These are phyloP conservation scores for Ophiostoma australiae DNA, from an alignment of 2,329 filamentous ascomycete genomes.

Conservation along the genomic window DNA sequence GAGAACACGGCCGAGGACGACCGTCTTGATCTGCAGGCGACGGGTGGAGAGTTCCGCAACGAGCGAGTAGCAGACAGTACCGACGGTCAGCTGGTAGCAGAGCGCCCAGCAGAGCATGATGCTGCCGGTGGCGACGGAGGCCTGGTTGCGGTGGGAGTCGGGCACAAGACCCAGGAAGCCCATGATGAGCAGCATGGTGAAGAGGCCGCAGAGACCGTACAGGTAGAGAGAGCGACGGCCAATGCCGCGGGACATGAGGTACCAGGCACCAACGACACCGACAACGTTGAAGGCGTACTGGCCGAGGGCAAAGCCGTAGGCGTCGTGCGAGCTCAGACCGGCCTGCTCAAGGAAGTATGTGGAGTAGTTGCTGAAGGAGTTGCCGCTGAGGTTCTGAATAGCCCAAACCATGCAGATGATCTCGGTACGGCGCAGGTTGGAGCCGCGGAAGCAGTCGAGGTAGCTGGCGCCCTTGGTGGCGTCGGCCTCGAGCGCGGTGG, in stretches of 20 bases:
- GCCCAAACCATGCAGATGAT: conserved; percentile 61
- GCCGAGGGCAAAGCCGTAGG: conserved; percentile 59
- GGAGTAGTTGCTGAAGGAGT: conserved; percentile 61
- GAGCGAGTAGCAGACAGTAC: conserved; percentile 83
- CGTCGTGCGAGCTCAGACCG: conserved; percentile 47
- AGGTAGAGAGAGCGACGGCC: conserved; percentile 74
- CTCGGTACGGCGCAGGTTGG: conserved; percentile 71
- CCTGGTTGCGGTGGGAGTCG: conserved; percentile 51
- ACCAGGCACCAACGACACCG: conserved; percentile 77
- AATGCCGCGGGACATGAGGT: conserved; percentile 67
- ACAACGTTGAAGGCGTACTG: conserved; percentile 70
- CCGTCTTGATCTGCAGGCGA: conserved; percentile 83
- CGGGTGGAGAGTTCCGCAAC: conserved; percentile 80
- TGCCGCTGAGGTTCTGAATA: conserved; percentile 59
- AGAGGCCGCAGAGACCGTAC: conserved; percentile 68
- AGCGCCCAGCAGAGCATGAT: conserved; percentile 82
- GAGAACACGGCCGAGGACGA: conserved; percentile 28
- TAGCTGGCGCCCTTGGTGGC: conserved; percentile 67
- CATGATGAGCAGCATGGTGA: conserved; percentile 71
- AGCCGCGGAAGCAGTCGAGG: conserved; percentile 76
- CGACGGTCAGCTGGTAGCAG: conserved; percentile 80
- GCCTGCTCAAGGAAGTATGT: conserved; percentile 60
- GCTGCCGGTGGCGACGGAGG: conserved; percentile 71
- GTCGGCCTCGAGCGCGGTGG: conserved; percentile 70
- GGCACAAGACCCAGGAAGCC: conserved; percentile 77